Conservation (phyloP, 108 stramenopile genomes). For the Nannochloropsis gaditana region DNA sequence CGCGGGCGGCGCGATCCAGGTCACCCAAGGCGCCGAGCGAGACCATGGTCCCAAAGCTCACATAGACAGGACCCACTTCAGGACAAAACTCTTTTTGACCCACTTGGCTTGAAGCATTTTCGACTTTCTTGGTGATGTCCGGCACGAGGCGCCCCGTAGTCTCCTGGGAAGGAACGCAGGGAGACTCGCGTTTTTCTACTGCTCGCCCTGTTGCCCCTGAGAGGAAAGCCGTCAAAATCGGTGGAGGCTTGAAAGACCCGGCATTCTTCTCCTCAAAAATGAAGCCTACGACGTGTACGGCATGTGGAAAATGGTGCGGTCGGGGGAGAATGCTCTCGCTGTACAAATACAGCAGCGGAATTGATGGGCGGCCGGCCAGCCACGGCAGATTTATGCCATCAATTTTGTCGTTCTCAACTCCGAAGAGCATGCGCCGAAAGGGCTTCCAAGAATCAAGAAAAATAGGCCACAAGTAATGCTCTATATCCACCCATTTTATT, state of each 20-base stretch:
- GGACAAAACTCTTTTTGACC: background rate
- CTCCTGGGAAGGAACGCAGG: too few species aligned
- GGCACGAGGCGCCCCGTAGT: background rate
- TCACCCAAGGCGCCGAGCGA: background rate
- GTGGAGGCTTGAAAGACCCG: background rate
- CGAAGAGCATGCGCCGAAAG: slow-evolving; percentile 12
- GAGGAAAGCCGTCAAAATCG: background rate
- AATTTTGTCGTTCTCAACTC: background rate
- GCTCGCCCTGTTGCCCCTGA: too few species aligned
- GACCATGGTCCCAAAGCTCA: background rate
- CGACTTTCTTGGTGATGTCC: background rate
- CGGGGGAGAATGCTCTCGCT: background rate
- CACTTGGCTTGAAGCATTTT: background rate
- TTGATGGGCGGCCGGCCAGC: background rate
- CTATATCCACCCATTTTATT: background rate
- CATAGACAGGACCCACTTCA: background rate
- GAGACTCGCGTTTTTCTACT: too few species aligned
- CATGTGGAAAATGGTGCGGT: background rate
- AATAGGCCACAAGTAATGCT: background rate
- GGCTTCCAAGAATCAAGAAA: background rate
- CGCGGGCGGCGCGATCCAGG: background rate
- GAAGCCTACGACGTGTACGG: background rate
- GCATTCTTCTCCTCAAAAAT: background rate
- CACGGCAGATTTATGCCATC: background rate
- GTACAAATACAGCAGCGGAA: slow-evolving; percentile 15